Base-by-base conservation (phyloP, 2,329 filamentous ascomycete genomes). In the Talaromyces amestolkiae region DNA sequence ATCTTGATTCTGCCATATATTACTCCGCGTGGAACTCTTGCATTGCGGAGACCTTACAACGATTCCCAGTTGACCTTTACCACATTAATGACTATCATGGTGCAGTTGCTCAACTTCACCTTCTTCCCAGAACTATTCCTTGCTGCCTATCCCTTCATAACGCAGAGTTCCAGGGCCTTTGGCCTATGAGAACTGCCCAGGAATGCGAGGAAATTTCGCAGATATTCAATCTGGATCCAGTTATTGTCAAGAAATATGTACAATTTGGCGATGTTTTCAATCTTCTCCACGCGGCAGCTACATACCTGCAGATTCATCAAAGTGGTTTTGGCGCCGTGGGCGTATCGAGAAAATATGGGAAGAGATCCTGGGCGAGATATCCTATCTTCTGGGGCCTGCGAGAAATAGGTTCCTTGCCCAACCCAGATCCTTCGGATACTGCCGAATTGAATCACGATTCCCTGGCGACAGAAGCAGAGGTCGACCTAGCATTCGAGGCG, bases 251-350 rank as follows among this genome's bases (percentile, higher is more conserved):
- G 65, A 79, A 81, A 54, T 88, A 87, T 69, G 82, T 88, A 3
- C 86, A 88, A 69, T 88, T 87, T 70, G 86, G 86, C 45, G 85
- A 87, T 66, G 85, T 88, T 15, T 87, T 88, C 80, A 88, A 88
- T 72, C 77, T 88, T 51, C 76, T 88, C 4, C 86, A 88, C 73
- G 84, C 85, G 24, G 86, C 81, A 63, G 83, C 83, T n/a, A 86
- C 83, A 67, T 87, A 87, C 69, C 79, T 88, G 10, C 82, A 86
- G 63, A 79, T 87, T 33, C 85, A 87, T 68, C 86, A 88, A 71
- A 83, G 85, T 64, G 86, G 86, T 13, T 87, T 86, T 65, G 86
- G 86, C 64, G 86, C 86, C 13, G 86, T 88, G 31, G 86, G 86
- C 69, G 86, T 88, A 3, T 86, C 83, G 5, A 85, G 84, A 71